phyloP scores from a whole-genome alignment of 2,329 filamentous ascomycete genomes.

The Leptographium radiaticola region DNA sequence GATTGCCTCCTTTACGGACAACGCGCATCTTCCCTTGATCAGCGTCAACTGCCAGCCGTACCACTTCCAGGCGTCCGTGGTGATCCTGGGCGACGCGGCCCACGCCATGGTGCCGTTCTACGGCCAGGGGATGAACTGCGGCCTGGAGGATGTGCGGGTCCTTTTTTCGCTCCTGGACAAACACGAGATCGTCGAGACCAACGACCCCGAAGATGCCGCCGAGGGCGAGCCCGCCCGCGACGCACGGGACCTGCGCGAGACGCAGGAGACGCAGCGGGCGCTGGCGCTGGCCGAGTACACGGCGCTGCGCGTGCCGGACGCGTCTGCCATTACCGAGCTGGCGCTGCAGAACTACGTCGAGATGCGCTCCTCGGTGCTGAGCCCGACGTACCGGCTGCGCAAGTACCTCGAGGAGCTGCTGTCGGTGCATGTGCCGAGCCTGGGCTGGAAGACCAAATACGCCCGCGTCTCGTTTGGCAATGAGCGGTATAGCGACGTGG shows the following conservation, averaged over 20 bases:
- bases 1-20: constrained; percentile 59
- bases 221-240: constrained; percentile 19
- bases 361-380: constrained; percentile 80
- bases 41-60: constrained; percentile 87
- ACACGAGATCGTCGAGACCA: constrained; percentile 28
- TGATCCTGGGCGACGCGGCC: constrained; percentile 85
- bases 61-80: constrained; percentile 62
- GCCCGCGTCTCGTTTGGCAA: constrained; percentile 87
- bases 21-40: constrained; percentile 86
- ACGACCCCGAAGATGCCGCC: constrained; percentile 11
- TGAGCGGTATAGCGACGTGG: constrained; percentile 76
- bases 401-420: constrained; percentile 81
- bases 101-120: constrained; percentile 99
- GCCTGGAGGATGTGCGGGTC: constrained; percentile 83
- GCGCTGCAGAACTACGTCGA: constrained; percentile 86
- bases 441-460: constrained; percentile 91
- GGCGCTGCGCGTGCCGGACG: constrained; percentile 58
- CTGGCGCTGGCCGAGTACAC: constrained; percentile 69
- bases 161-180: constrained; percentile 74
- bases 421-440: constrained; percentile 57
- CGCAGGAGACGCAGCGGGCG: constrained; percentile 50
- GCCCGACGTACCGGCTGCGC: constrained; percentile 61
- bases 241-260: constrained; percentile 28
- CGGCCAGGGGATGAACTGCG: constrained; percentile 95
- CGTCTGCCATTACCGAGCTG: constrained; percentile 82